Percentiles rank a stretch among this genome's conserved stretches.
phyloP scores from a whole-genome alignment of 192 early-diverging fungal species.

The Entophlyctis luteolus region DNA sequence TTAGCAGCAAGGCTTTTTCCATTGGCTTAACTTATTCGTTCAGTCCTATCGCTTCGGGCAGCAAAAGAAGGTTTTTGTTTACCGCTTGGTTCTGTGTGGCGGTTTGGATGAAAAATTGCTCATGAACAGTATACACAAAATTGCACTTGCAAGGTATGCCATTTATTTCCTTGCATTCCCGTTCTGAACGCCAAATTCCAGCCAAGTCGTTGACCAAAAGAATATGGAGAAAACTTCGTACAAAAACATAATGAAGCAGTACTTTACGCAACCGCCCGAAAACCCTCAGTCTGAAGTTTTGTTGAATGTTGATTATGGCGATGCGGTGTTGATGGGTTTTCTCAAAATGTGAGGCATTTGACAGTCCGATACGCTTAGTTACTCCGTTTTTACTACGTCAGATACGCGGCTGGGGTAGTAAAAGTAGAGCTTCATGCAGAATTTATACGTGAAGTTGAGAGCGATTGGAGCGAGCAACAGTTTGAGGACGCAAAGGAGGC shows the following conservation, averaged over 20 bases:
- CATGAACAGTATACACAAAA: constrained; percentile 69
- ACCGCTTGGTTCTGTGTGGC: constrained; percentile 42
- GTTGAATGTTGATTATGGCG: constrained; percentile 2
- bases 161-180: background rate
- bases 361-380: no score
- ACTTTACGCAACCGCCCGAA: constrained; percentile 46
- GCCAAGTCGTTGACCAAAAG: constrained; percentile 62
- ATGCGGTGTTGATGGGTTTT: background rate
- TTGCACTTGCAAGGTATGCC: constrained; percentile 54
- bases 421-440: constrained; percentile 7
- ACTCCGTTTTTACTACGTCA: no score
- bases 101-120: constrained; percentile 51
- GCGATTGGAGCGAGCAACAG: constrained; percentile 27
- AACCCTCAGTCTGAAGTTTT: constrained; percentile 9
- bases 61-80: constrained; percentile 39
- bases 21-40: background rate
- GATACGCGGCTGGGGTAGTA: constrained; percentile 1
- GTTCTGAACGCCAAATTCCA: background rate
- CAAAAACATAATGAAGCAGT: constrained; percentile 48
- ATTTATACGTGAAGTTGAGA: constrained; percentile 20
- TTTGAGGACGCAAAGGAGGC: background rate
- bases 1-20: background rate
- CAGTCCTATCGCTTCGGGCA: constrained; percentile 47
- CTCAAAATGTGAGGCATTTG: background rate
- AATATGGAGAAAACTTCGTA: constrained; percentile 40